Evolutionary conservation across 208 protist genomes (phyloP).

Genomic region (Acanthamoeba castellanii): DNA sequence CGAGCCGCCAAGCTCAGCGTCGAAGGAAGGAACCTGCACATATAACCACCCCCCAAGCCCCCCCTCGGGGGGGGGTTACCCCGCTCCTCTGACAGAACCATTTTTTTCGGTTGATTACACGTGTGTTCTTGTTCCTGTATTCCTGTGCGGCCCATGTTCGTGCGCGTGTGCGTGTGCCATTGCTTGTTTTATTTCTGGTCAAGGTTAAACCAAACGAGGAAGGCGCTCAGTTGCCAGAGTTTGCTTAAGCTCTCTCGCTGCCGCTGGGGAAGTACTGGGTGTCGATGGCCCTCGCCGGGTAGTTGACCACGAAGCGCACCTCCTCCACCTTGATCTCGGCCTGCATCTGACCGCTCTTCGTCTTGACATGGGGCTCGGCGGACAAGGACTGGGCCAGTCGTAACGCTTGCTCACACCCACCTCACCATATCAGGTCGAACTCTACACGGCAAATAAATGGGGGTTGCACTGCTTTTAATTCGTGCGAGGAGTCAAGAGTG

Average conservation of each 20-base stretch:
- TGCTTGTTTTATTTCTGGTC: too few relatives aligned
- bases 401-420: background rate
- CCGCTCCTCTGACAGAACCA: too few relatives aligned
- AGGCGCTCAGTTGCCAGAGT: too few relatives aligned
- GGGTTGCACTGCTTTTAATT: background rate
- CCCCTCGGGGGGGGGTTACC: too few relatives aligned
- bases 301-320: background rate
- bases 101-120: too few relatives aligned
- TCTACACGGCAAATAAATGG: too few relatives aligned
- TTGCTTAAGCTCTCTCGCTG: background rate
- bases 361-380: background rate
- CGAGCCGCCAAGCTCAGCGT: slow-evolving; percentile 60
- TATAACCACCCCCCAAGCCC: background rate
- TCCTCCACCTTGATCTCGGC: background rate
- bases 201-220: too few relatives aligned
- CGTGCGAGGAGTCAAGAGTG: background rate
- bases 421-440: too few relatives aligned
- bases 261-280: background rate
- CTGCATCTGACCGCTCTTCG: background rate
- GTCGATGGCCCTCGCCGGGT: background rate
- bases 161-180: too few relatives aligned
- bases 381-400: background rate
- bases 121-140: too few relatives aligned
- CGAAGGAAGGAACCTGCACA: slow-evolving; percentile 57
- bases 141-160: too few relatives aligned